Base-by-base conservation (phyloP, 2,329 filamentous ascomycete genomes). In the Mycosphaerella arachidis region DNA sequence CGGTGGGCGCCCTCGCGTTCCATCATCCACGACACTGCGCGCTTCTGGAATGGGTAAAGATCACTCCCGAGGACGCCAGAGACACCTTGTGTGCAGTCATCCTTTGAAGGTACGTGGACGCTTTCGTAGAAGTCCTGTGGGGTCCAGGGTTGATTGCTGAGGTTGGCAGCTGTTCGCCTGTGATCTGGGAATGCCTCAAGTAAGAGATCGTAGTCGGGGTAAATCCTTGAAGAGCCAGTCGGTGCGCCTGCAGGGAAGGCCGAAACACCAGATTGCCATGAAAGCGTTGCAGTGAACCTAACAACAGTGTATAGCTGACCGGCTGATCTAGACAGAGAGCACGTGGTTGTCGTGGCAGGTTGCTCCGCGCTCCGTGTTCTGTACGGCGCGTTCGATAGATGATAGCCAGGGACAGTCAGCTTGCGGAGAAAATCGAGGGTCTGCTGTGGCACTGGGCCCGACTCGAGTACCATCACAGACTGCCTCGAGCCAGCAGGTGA, bases 31-130 rank as follows among this genome's bases (percentile, higher is more conserved):
- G 85, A 79, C 2, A 92, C 78, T 1, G 88, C 83, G 60, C 88
- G 78, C 57, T 84, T 84, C 72, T 92, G 90, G 61, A 91, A 92
- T 0, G 88, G 88, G 69, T 86, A 92, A 0, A 92, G 74, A 0
- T 74, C 66, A 16, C 60, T 71, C 5, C 70, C 66, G 1, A 74
- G 65, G 4, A 71, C 57, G 24, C 62, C 59, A 6, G 66, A 53
- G 24, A 63, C 35, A 1, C 63, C 58, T 5, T 63, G 54, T 1
- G 56, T 48, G 7, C 56, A 53, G 7, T 67, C 13, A 18, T 79
- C 48, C 75, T 75, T 54, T 81, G 76, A 29, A 1, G 89, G 86
- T 1, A 86, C 81, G 68, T 86, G 82, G 1, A 89, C 86, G 16
- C 84, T 84, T 55, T 88, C 82, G 67, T 92, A 92, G 70, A 92